Evolutionary conservation across 805 yeast genomes (phyloP), one percentile per base, ranked within the genome.

Genomic region (Lipomyces japonicus): DNA sequence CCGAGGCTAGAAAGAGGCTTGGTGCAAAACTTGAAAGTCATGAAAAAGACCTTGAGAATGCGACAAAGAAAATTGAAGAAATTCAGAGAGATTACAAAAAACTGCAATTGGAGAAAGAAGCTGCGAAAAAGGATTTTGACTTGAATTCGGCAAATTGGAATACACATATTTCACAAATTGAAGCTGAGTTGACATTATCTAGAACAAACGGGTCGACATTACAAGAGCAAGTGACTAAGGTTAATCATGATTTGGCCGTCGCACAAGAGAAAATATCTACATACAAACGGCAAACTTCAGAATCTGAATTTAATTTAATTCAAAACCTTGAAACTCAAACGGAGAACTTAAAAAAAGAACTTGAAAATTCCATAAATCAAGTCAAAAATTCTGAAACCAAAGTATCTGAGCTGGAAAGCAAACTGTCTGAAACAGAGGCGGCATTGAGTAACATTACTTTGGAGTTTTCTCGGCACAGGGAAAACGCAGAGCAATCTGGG

Each of bases 1-100:
- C 68, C 19, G 82, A 79, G 34, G 62, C 81, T 3, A 72, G 80
- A 19, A 66, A 71, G 12, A 70, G 82, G 37, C 72, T 80, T 44
- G 61, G 74, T 6, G 66, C 70, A 22, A 80, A 79, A 42, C 68
- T 81, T 9, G 76, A 75, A 40, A 65, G 75, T 22, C 69, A 81
- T 10, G 32, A 28, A 14, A 10, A 28, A 28, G 32, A 28, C 10
- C 32, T 28, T 28, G 32, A 28, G 12, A 10, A 10, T 28, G 32
- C 14, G 32, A 28, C 10, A 14, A 10, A 10, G 14, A 10, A 28
- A 28, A 10, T 28, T 28, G 32, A 28, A 28, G 32, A 28, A 14
- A n/a, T n/a, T n/a, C n/a, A n/a, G n/a, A n/a, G n/a, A n/a, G n/a
- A n/a, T n/a, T n/a, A n/a, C n/a, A n/a, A n/a, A n/a, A n/a, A n/a